Evolutionary conservation across 148 eudicot genomes (phyloP), one percentile per base, ranked within the genome.

Genomic region (Gaultheria prostrata): DNA sequence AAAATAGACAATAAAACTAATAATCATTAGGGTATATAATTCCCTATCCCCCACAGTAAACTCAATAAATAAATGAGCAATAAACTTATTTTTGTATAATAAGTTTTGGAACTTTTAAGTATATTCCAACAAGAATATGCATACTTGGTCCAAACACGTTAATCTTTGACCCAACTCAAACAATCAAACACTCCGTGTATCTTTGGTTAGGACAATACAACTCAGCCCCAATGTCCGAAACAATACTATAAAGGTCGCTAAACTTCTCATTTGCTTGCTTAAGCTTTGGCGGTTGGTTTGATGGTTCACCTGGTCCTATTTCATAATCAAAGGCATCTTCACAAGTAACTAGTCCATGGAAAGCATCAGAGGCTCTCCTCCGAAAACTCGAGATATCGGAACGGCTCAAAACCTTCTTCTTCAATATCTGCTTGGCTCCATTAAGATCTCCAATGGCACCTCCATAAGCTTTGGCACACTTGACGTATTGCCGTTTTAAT

Each of bases 271-370:
- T 33, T 39, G 84, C 84, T 53, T 82, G 21, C 74, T 53, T 65
- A 53, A 82, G 84, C 76, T 53, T 20, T 4, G 78, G 12, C 32
- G 43, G 43, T 39, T 39, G 43, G 6, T 39, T 39, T 39, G 43
- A 39, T 0, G 84, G 84, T 13, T 43, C 50, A 8, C 46, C 13
- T 17, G 78, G 70, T 71, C 67, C 43, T 39, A 39, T 69, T 43
- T 21, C 84, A 28, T 82, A 80, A 39, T 39, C 21, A 35, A 84
- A 84, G 54, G 30, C 79, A 32, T 78, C 82, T 48, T 70, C 67
- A 51, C 86, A 84, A 35, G 53, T 51, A 1, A 4, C 54, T 6
- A 56, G 69, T 18, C 20, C 82, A 1, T 14, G 15, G 2, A 35
- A 18, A 2, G 86, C 86, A 46, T 45, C 72, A 39, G 85, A 84